Conservation (phyloP, 1,284 basidiomycete genomes). For the Puccinia novopanici region DNA sequence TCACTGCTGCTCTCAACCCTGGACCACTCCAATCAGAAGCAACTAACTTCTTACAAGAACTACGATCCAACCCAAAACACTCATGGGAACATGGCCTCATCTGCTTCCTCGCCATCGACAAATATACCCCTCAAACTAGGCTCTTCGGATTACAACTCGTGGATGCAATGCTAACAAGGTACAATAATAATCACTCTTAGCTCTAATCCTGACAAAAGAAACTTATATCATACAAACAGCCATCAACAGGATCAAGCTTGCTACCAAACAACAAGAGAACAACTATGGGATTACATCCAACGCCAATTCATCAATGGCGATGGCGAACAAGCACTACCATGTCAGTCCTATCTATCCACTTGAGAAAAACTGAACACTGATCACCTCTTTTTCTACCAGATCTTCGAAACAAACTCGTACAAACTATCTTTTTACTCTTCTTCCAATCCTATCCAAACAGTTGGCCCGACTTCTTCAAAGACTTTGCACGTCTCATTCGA, state of each 20-base stretch:
- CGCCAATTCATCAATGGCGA: conserved; percentile 46
- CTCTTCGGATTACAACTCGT: conserved; percentile 50
- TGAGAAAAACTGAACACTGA: background rate
- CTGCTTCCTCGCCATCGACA: conserved; percentile 38
- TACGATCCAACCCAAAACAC: conserved; percentile 25
- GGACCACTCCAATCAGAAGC: conserved; percentile 47
- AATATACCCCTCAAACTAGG: conserved; percentile 45
- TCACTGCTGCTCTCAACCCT: conserved; percentile 47
- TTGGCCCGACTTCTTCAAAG: conserved; percentile 69
- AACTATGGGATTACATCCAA: conserved; percentile 48
- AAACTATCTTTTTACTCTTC: conserved; percentile 93
- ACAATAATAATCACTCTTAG: background rate
- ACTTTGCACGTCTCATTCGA: conserved; percentile 62
- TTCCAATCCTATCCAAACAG: conserved; percentile 81
- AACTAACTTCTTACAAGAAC: conserved; percentile 41
- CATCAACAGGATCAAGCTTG: background rate
- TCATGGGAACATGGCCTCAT: conserved; percentile 48
- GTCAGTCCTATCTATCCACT: conserved; percentile 7
- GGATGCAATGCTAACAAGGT: conserved; percentile 43
- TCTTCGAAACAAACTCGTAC: conserved; percentile 94
- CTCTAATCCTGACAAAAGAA: conserved; percentile 5
- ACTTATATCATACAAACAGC: too few species aligned
- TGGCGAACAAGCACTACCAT: conserved; percentile 31
- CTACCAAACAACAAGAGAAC: conserved; percentile 39
- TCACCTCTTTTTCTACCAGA: conserved; percentile 60